These are phyloP conservation scores for Fusarium sp. DNA, from an alignment of 2,329 filamentous ascomycete species.

Conservation along the genomic window DNA sequence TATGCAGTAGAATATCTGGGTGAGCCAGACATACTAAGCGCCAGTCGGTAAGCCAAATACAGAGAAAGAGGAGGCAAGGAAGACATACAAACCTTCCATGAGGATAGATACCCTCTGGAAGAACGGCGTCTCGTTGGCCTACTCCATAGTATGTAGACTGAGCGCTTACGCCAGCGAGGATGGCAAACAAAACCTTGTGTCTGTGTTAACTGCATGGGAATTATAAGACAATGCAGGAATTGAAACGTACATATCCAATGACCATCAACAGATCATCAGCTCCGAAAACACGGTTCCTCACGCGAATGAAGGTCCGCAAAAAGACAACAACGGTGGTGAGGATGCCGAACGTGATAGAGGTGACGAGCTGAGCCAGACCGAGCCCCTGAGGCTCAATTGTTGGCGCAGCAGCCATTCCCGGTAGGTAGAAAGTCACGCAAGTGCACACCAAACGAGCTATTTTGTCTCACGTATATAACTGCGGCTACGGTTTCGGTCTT, in stretches of 20 bases:
- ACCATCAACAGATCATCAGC: background rate
- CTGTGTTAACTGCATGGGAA: background rate
- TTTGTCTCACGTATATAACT: no score
- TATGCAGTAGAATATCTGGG: background rate
- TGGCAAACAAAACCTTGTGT: background rate
- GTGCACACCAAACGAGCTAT: no score
- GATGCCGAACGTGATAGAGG: background rate
- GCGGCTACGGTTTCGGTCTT: no score
- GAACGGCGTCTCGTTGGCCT: background rate
- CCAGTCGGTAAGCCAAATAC: fast-evolving
- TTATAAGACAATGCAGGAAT: no score
- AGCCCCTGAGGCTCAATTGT: background rate
- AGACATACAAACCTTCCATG: background rate
- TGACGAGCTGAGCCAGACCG: background rate
- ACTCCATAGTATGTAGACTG: background rate
- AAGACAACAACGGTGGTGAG: background rate
- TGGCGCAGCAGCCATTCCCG: background rate
- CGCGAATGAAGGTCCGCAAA: background rate
- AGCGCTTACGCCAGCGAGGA: background rate
- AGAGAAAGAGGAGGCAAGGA: fast-evolving
- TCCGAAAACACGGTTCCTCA: background rate
- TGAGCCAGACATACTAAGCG: background rate
- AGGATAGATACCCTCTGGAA: background rate
- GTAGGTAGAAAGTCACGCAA: background rate
- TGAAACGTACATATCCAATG: background rate